These are phyloP conservation scores for Solanum chmielewskii DNA, from an alignment of 257 asterid species.

Conservation along the genomic window DNA sequence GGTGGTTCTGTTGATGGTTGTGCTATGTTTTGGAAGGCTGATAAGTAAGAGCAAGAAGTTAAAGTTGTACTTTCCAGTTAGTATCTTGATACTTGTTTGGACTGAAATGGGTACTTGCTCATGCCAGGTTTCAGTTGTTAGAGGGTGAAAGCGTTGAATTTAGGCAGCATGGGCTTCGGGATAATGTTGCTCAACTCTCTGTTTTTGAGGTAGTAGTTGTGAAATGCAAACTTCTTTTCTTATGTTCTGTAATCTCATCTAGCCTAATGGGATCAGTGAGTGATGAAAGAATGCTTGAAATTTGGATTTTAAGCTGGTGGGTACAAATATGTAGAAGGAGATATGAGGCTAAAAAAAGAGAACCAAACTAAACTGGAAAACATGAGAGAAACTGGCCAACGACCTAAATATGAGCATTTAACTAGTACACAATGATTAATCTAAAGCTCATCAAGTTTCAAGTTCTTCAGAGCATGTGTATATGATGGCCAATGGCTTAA, in stretches of 20 bases:
- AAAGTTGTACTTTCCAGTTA: not conserved
- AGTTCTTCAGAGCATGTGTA: not conserved
- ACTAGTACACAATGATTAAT: not conserved
- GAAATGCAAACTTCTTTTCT: not conserved
- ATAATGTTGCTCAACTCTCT: slow-evolving; percentile 31
- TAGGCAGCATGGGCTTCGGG: slow-evolving; percentile 21
- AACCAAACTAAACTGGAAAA: not conserved
- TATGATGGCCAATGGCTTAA: not conserved
- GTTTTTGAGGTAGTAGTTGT: slow-evolving; percentile 19
- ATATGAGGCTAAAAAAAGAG: not conserved
- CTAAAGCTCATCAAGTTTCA: not conserved
- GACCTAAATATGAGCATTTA: not conserved
- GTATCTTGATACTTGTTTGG: not conserved
- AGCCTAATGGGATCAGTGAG: not conserved
- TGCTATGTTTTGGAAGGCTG: slow-evolving; percentile 27
- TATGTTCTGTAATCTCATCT: not conserved
- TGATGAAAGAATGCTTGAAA: not conserved
- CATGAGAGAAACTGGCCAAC: not conserved
- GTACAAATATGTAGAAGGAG: not conserved
- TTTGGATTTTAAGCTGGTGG: not conserved
- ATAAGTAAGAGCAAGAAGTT: slow-evolving; percentile 8
- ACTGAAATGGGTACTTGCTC: not conserved
- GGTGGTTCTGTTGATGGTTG: slow-evolving; percentile 30
- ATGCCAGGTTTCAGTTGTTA: slow-evolving; percentile 16
- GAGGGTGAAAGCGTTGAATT: slow-evolving; percentile 25